Evolutionary conservation across 2,329 filamentous ascomycete genomes (phyloP).

Genomic region (Sclerotinia sclerotiorum): DNA sequence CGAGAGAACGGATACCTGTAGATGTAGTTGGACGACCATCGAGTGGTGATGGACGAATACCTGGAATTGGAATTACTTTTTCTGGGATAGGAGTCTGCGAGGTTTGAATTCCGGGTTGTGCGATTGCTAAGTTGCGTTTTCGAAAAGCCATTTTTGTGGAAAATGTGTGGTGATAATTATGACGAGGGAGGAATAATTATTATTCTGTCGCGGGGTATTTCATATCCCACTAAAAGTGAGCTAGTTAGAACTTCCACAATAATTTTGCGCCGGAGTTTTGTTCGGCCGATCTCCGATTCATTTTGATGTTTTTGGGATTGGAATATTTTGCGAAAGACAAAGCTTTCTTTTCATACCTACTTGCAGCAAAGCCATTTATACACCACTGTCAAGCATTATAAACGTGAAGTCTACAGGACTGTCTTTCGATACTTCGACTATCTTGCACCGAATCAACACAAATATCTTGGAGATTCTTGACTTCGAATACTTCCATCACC

Average conservation of each 20-base stretch:
- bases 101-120: constrained; percentile 30
- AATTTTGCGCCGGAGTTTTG: constrained; percentile 18
- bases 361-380: constrained; percentile 14
- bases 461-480: not conserved
- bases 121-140: constrained; percentile 63
- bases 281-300: constrained; percentile 5
- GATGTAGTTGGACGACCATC: constrained; percentile 88
- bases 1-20: constrained; percentile 83
- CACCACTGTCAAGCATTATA: not conserved
- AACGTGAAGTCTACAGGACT: not conserved
- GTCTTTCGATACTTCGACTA: not conserved
- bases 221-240: constrained; percentile 2
- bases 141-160: constrained; percentile 60
- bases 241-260: not conserved
- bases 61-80: constrained; percentile 43
- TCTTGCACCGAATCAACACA: not conserved
- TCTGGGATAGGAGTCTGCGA: not conserved
- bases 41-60: constrained; percentile 79
- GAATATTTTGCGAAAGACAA: constrained; percentile 21
- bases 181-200: not conserved
- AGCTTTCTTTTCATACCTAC: constrained; percentile 1
- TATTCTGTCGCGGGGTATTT: constrained; percentile 13
- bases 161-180: constrained; percentile 2
- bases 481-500: not conserved
- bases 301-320: constrained; percentile 16